Evolutionary conservation across 305 asterid species (phyloP), one percentile per base, ranked within the genome.

Genomic region (Fraxinus ornus): DNA sequence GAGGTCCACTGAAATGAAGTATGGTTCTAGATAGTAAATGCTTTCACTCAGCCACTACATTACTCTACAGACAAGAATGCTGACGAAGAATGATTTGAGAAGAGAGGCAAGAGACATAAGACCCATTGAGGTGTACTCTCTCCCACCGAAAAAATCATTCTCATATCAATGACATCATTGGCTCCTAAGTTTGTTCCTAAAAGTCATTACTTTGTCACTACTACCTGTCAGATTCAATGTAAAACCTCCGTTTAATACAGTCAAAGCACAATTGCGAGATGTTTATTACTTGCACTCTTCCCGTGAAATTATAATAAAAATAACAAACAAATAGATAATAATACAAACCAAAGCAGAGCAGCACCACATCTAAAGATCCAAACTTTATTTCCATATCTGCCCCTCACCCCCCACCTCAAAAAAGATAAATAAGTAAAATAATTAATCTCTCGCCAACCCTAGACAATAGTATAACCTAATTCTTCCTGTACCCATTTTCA

Each of bases 331-430:
- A 74, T 68, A 21, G 66, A 37, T 24, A 62, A 60, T 21, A 64
- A 26, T 44, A 75, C 30, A 49, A 49, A 49, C 22, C 26, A 79
- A 75, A 39, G 21, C 35, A 41, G 44, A 3, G 57, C 36, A 52
- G 49, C 73, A 30, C n/a, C 39, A 26, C 64, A 10, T 73, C 78
- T 74, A 86, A 89, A 88, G 92, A 89, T 88, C 86, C 82, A 84
- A 83, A 70, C 30, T 84, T 83, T 85, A 39, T 55, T 82, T 68
- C 79, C 83, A 49, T 49, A 49, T 49, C 64, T 15, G 60, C 49
- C 49, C 28, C 76, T 3, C 62, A 41, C 28, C 7, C 17, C 72
- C 72, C 15, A 1, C 15, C 72, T 28, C 71, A 24, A 19, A 21
- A 62, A 62, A 62, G 4, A 22, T 8, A 62, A 3, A 22, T 21